phyloP scores from a whole-genome alignment of 352 stramenopile species.

The Globisporangium middletonii region DNA sequence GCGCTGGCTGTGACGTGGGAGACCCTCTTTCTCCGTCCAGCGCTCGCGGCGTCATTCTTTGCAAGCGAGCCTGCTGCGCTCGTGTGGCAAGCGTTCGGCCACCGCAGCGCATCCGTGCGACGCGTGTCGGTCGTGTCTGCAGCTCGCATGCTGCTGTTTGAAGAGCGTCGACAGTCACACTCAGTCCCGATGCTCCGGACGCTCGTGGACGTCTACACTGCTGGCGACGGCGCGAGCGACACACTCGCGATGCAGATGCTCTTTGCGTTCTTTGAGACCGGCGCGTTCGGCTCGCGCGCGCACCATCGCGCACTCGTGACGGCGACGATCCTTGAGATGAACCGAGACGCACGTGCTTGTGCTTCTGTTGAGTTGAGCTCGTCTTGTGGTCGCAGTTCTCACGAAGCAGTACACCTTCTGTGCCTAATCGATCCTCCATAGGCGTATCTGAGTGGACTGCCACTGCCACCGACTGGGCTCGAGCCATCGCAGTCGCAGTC shows the following conservation, averaged over 20 bases:
- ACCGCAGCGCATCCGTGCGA: not conserved
- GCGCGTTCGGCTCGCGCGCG: not conserved
- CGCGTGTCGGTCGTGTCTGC: constrained; percentile 3
- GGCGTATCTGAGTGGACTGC: constrained; percentile 4
- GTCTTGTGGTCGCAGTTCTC: too few species aligned
- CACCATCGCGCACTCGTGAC: constrained; percentile 1
- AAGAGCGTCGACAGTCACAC: constrained; percentile 1
- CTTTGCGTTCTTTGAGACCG: constrained; percentile 3
- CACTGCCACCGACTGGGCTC: not conserved
- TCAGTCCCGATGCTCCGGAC: not conserved
- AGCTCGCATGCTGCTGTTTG: constrained; percentile 5
- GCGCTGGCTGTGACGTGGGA: constrained; percentile 2
- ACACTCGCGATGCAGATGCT: constrained; percentile 1
- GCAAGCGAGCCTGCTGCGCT: not conserved
- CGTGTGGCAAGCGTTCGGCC: not conserved
- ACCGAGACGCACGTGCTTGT: not conserved
- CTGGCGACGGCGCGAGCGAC: not conserved
- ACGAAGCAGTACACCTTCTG: not conserved
- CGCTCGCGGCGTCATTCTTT: not conserved
- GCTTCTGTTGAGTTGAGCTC: not conserved
- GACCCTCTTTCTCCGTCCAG: constrained; percentile 2
- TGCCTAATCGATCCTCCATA: not conserved
- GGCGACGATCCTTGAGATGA: not conserved
- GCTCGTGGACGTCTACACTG: constrained; percentile 3
- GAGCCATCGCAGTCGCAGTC: not conserved